phyloP scores from a whole-genome alignment of 2,329 filamentous ascomycete species.

The Coleophoma eucalyptorum region DNA sequence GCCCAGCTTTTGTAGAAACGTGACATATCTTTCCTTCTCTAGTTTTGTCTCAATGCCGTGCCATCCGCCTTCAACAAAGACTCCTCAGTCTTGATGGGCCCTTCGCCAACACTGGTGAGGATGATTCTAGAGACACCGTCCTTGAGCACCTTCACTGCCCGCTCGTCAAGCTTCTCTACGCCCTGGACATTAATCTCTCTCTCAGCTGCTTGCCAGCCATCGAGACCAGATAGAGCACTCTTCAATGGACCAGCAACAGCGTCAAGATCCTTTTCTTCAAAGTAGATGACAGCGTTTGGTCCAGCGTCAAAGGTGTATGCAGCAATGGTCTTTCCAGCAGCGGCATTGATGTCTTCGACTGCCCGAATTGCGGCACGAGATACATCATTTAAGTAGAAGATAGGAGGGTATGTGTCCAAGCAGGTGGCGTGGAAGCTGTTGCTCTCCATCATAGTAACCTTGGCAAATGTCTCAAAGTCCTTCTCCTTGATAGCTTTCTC shows the following conservation, averaged over 20 bases:
- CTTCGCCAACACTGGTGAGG: conserved; percentile 85
- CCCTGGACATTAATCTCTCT: conserved; percentile 46
- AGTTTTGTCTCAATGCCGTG: conserved; percentile 20
- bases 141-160: conserved; percentile 63
- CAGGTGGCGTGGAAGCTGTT: conserved; percentile 97
- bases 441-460: conserved; percentile 92
- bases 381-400: conserved; percentile 98
- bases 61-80: conserved; percentile 70
- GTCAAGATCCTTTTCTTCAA: conserved; percentile 73
- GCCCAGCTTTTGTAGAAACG: background rate
- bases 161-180: conserved; percentile 58
- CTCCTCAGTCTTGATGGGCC: conserved; percentile 76
- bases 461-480: conserved; percentile 84
- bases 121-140: conserved; percentile 87
- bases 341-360: conserved; percentile 83
- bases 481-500: conserved; percentile 72
- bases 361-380: conserved; percentile 81
- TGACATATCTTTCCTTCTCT: background rate
- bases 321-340: conserved; percentile 73
- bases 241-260: conserved; percentile 77
- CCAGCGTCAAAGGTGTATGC: conserved; percentile 98
- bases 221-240: conserved; percentile 55
- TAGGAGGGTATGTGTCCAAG: conserved; percentile 91
- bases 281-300: conserved; percentile 96
- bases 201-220: conserved; percentile 66